Conservation (phyloP, 108 stramenopile genomes). For the Bacterosira constricta region DNA sequence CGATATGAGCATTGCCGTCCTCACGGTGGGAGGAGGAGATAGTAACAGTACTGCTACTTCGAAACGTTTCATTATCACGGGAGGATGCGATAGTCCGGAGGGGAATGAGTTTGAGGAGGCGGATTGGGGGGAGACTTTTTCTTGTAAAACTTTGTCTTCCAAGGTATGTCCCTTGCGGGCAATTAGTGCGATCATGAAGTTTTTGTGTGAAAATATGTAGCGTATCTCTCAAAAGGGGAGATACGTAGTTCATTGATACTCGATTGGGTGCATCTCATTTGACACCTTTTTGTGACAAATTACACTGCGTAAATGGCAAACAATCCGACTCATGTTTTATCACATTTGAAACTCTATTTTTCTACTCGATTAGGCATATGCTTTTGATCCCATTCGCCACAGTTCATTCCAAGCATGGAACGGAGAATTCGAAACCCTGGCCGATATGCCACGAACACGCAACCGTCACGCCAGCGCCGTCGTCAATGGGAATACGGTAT, state of each 20-base stretch:
- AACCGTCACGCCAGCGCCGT: slow-evolving; percentile 54
- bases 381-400: slow-evolving; percentile 20
- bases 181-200: too few species aligned
- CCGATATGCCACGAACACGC: slow-evolving; percentile 53
- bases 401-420: background rate
- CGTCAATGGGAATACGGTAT: slow-evolving; percentile 35
- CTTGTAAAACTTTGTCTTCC: slow-evolving; percentile 8
- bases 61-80: slow-evolving; percentile 27
- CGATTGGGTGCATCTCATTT: too few species aligned
- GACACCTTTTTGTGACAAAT: too few species aligned
- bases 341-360: too few species aligned
- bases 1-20: slow-evolving; percentile 8
- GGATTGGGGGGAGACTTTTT: slow-evolving; percentile 25
- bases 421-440: slow-evolving; percentile 32
- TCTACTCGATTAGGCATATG: slow-evolving; percentile 3
- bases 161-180: too few species aligned
- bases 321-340: too few species aligned
- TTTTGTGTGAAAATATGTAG: too few species aligned
- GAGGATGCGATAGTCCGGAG: slow-evolving; percentile 54
- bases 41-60: background rate
- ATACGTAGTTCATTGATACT: too few species aligned
- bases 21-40: background rate
- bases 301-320: too few species aligned
- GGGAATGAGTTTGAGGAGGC: slow-evolving; percentile 31
- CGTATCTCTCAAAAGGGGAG: too few species aligned